These are phyloP conservation scores for Talaromyces proteolyticus DNA, from an alignment of 495 filamentous ascomycete species.

Conservation along the genomic window DNA sequence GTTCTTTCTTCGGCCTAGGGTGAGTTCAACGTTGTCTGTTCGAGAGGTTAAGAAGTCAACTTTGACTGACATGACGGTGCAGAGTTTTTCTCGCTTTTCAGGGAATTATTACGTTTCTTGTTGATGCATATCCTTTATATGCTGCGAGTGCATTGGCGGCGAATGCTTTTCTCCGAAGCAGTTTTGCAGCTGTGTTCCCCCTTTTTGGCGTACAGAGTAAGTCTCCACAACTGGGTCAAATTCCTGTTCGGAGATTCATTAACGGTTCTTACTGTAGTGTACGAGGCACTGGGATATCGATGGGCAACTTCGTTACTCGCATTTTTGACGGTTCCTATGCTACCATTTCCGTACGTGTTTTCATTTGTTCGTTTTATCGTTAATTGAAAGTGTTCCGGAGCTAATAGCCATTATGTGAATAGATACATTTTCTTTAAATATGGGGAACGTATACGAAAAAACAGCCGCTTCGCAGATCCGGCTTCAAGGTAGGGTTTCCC, in stretches of 20 bases:
- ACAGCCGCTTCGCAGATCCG: slow-evolving; percentile 43
- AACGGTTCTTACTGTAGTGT: slow-evolving; percentile 43
- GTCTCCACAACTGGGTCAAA: slow-evolving; percentile 15
- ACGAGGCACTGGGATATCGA: slow-evolving; percentile 58
- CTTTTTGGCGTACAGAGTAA: slow-evolving; percentile 65
- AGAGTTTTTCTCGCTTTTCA: slow-evolving; percentile 62
- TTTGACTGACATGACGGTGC: background rate
- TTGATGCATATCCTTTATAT: slow-evolving; percentile 85
- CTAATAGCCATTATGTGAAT: background rate
- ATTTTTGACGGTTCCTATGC: slow-evolving; percentile 60
- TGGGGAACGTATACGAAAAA: slow-evolving; percentile 47
- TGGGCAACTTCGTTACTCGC: slow-evolving; percentile 67
- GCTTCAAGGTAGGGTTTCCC: background rate
- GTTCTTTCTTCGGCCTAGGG: slow-evolving; percentile 30
- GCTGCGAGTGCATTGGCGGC: slow-evolving; percentile 83
- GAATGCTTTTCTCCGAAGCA: slow-evolving; percentile 75
- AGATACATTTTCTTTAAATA: slow-evolving; percentile 61
- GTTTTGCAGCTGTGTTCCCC: slow-evolving; percentile 75
- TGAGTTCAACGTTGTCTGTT: slow-evolving; percentile 20
- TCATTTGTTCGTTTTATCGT: background rate
- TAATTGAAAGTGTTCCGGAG: background rate
- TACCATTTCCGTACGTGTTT: slow-evolving; percentile 57
- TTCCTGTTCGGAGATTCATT: slow-evolving; percentile 6
- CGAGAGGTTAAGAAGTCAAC: background rate
- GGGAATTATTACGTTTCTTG: slow-evolving; percentile 79